Base-by-base conservation (phyloP, 345 rosid species). In the Salix udensis region DNA sequence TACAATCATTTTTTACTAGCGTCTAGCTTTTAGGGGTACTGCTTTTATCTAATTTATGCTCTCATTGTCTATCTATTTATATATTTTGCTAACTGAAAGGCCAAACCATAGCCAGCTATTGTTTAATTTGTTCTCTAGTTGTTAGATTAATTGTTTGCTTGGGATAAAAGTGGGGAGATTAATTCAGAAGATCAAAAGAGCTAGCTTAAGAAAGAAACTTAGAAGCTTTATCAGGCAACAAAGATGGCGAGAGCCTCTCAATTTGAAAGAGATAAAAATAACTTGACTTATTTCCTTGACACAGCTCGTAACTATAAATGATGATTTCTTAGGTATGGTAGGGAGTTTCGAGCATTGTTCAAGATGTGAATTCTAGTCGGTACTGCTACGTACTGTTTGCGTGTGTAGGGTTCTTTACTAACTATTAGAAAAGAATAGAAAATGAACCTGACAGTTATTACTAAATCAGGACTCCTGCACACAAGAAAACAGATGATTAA, bases 401-500 rank as follows among this genome's bases (percentile, higher is more conserved):
- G 44, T 39, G 42, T 10, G 44, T 39, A 74, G 44, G 31, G 21
- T 72, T 65, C 40, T 42, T 66, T 46, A 37, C 52, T 37, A 70
- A 30, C 65, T 37, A 15, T 55, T 2, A 19, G 23, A 26, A 46
- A 26, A 23, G 70, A n/a, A 14, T 67, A 78, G 67, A 67, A 40
- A 76, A 77, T 24, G 24, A 68, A 37, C 24, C 61, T 37, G 71
- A 15, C 72, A 39, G 55, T 68, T 58, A 24, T 67, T 67, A 34
- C 81, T 68, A 79, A 68, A 74, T 74, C 68, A 78, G 73, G 79
- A 53, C 15, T 65, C 48, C 73, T 74, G 65, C 37, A 24, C 28
- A 52, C 39, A 65, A 69, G 31, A 19, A 40, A 52, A 9, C 67
- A 67, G 72, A 68, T n/a, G 46, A n/a, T 23, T 65, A 24, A 36